A percentile compares a stretch with the other conserved stretches of the same genome.
Evolutionary conservation across 257 asterid species (phyloP).

Genomic region (Craterostigma plantagineum): DNA sequence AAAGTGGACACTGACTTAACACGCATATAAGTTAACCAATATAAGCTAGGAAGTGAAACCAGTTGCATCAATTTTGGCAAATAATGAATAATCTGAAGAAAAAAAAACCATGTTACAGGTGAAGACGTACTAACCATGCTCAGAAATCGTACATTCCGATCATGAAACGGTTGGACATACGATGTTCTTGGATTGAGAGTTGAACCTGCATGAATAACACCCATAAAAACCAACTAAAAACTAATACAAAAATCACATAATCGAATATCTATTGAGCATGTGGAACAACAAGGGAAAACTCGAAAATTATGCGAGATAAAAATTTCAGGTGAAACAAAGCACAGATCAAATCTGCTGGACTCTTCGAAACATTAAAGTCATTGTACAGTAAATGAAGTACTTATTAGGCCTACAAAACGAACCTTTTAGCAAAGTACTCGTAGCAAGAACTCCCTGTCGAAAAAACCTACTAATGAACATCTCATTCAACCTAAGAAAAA

Average conservation of each 20-base stretch:
- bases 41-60: not conserved
- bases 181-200: slow-evolving; percentile 15
- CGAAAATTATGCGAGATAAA: not conserved
- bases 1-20: not conserved
- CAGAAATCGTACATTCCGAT: slow-evolving; percentile 8
- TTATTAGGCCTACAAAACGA: slow-evolving; percentile 8
- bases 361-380: not conserved
- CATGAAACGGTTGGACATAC: slow-evolving; percentile 12
- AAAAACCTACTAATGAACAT: slow-evolving; percentile 31
- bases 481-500: slow-evolving; percentile 17
- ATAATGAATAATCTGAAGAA: not conserved
- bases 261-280: too few relatives aligned
- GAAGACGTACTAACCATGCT: too few relatives aligned
- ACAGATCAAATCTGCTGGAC: not conserved
- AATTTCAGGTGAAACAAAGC: too few relatives aligned
- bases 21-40: too few relatives aligned
- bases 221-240: slow-evolving; percentile 5
- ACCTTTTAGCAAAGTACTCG: slow-evolving; percentile 22
- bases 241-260: slow-evolving; percentile 1
- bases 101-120: too few relatives aligned
- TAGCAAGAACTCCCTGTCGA: slow-evolving; percentile 22
- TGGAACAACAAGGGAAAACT: slow-evolving; percentile 3
- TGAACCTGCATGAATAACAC: slow-evolving; percentile 22
- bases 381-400: not conserved
- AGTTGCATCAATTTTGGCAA: not conserved